Percentiles rank a stretch among this genome's conserved stretches.
Evolutionary conservation across 2,329 filamentous ascomycete species (phyloP).

Genomic region (Phialophora expanda): DNA sequence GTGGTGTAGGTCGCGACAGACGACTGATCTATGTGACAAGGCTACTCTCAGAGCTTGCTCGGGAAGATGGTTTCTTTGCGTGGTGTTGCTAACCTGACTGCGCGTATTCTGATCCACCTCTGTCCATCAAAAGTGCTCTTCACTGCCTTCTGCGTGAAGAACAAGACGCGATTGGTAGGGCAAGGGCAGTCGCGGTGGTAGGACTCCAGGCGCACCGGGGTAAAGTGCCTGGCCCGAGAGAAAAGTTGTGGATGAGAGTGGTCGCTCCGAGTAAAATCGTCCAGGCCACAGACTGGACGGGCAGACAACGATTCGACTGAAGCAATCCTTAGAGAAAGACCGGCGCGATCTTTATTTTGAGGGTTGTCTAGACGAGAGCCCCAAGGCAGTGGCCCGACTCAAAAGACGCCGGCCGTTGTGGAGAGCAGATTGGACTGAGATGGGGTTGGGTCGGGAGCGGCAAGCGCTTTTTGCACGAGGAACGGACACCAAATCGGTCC

Average conservation of each 20-base stretch:
- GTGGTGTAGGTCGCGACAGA: conserved; percentile 89
- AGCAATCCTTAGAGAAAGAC: conserved; percentile 39
- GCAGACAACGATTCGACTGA: conserved; percentile 37
- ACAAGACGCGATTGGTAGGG: conserved; percentile 21
- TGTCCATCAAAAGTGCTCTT: conserved; percentile 55
- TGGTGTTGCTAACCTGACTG: conserved; percentile 84
- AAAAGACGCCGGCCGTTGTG: conserved; percentile 31
- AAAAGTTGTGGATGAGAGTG: conserved; percentile 36
- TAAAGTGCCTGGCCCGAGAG: conserved; percentile 28
- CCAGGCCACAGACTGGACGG: conserved; percentile 34
- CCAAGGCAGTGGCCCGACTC: conserved; percentile 31
- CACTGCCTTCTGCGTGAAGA: conserved; percentile 26
- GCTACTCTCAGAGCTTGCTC: conserved; percentile 35
- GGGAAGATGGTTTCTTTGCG: conserved; percentile 58
- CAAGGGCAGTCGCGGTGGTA: conserved; percentile 14
- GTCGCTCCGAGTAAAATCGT: conserved; percentile 31
- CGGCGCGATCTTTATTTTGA: conserved; percentile 39
- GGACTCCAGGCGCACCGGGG: conserved; percentile 27
- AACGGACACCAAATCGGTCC: conserved; percentile 35
- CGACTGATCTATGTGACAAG: conserved; percentile 74
- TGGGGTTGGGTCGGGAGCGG: conserved; percentile 31
- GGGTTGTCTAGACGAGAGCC: conserved; percentile 33
- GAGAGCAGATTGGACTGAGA: conserved; percentile 27
- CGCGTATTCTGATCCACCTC: conserved; percentile 74
- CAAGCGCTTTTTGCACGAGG: conserved; percentile 34